These are phyloP conservation scores for Aspergillus costaricaensis DNA, from an alignment of 2,329 filamentous ascomycete genomes.

Conservation along the genomic window DNA sequence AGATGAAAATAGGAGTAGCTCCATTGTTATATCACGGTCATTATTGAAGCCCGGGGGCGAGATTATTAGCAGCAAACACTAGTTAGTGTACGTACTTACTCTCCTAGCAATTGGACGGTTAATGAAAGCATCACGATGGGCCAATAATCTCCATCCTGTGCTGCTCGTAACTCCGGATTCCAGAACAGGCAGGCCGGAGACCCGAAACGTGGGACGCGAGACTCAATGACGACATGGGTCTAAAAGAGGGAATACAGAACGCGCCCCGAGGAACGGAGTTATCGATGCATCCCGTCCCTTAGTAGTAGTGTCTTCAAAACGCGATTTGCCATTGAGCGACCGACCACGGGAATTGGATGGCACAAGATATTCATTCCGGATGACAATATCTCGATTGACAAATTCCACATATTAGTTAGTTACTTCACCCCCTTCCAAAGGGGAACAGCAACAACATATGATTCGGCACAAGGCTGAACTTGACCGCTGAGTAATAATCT, in stretches of 20 bases:
- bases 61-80: not conserved
- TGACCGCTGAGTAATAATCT: constrained; percentile 8
- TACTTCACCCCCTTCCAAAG: not conserved
- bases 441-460: not conserved
- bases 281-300: constrained; percentile 13
- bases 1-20: not conserved
- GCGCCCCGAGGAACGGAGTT: constrained; percentile 5
- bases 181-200: constrained; percentile 25
- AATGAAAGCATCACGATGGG: not conserved
- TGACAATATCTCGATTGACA: not conserved
- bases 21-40: constrained; percentile 3
- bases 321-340: constrained; percentile 1
- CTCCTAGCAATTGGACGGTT: not conserved
- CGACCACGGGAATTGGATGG: not conserved
- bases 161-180: constrained; percentile 19
- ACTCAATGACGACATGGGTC: constrained; percentile 32
- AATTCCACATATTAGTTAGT: not conserved
- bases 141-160: constrained; percentile 10
- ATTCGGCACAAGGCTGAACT: constrained; percentile 8
- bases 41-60: not conserved
- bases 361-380: not conserved
- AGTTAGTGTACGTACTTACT: not conserved
- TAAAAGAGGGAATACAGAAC: constrained; percentile 13
- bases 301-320: not conserved
- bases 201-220: constrained; percentile 36